Evolutionary conservation across 129 eudicot genomes (phyloP).

Genomic region (sunflower (Helianthus annuus)): DNA sequence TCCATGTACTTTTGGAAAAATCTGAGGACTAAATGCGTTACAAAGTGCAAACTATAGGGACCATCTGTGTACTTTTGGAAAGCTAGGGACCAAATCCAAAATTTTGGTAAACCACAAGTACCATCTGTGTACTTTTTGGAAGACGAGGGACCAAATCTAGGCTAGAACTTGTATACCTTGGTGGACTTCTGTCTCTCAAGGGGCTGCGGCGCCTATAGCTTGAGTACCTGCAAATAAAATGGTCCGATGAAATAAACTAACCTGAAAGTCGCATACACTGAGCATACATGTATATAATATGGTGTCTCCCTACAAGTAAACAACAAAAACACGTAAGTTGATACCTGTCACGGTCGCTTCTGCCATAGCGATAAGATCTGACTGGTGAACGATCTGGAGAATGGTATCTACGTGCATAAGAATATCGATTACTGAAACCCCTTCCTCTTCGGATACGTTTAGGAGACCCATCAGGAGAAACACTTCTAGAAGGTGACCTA

Average conservation of each 20-base stretch:
- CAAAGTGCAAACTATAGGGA: too few relatives aligned
- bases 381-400: conserved; percentile 89
- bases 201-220: conserved; percentile 94
- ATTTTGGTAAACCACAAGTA: too few relatives aligned
- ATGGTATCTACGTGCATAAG: conserved; percentile 82
- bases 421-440: conserved; percentile 89
- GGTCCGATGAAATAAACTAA: background rate
- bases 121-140: too few relatives aligned
- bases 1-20: too few relatives aligned
- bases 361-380: conserved; percentile 77
- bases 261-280: background rate
- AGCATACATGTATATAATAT: background rate
- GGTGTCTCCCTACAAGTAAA: background rate
- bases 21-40: too few relatives aligned
- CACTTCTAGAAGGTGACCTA: conserved; percentile 80
- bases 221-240: conserved; percentile 46
- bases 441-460: conserved; percentile 88
- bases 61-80: too few relatives aligned
- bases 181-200: conserved; percentile 90
- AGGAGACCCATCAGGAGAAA: conserved; percentile 80
- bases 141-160: background rate
- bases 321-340: background rate
- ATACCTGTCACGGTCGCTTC: conserved; percentile 89
- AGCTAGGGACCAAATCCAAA: too few relatives aligned
- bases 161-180: conserved; percentile 49